phyloP scores from a whole-genome alignment of 148 eudicot species.

The Chenopodium quinoa region DNA sequence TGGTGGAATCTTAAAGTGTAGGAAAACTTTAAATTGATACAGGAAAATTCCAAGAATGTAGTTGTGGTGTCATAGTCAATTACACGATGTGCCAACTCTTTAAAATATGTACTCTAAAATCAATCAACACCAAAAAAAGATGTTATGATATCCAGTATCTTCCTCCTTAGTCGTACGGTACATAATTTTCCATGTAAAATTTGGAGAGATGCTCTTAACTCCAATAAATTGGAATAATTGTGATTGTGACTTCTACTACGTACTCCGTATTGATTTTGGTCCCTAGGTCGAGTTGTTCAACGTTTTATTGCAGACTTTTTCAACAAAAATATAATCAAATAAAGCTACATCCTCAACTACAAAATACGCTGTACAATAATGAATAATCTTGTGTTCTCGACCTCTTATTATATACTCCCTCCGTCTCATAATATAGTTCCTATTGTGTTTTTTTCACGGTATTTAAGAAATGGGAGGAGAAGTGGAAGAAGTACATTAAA shows the following conservation, averaged over 20 bases:
- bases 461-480: no score
- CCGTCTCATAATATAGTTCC: no score
- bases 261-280: no score
- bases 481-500: no score
- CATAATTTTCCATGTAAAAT: not conserved
- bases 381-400: no score
- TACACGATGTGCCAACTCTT: conserved; percentile 22
- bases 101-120: not conserved
- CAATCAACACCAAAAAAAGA: not conserved
- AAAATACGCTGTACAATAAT: no score
- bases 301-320: no score
- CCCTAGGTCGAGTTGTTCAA: no score
- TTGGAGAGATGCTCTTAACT: not conserved
- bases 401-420: no score
- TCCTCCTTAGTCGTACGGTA: not conserved
- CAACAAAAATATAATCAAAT: no score
- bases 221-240: not conserved
- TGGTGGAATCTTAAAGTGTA: not conserved
- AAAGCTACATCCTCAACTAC: no score
- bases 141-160: not conserved
- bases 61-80: conserved; percentile 17
- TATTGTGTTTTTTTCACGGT: no score
- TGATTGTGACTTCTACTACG: not conserved
- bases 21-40: not conserved
- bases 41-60: not conserved